Base-by-base conservation (phyloP, 116 monocot species). In the Iris pallida region DNA sequence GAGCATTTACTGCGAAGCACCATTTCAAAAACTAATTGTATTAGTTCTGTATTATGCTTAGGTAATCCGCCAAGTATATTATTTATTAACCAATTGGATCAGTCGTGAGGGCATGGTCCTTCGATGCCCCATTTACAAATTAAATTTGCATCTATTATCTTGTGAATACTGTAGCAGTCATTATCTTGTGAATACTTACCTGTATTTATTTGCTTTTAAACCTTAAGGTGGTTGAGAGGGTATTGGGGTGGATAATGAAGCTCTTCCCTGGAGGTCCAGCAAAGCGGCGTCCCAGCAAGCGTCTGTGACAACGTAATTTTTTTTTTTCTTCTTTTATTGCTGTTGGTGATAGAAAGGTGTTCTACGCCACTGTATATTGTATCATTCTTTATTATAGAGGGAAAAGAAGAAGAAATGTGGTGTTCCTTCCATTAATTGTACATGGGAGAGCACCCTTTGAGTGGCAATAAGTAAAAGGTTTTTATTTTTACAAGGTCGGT, bases 171-270 rank as follows among this genome's bases (percentile, higher is more conserved):
- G 30, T 30, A 30, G 3, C 3, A n/a, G 30, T 30, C 30, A 30
- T 30, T 30, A n/a, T 30, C 30, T 30, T n/a, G n/a, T n/a, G n/a
- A 30, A 30, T 30, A 30, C 3, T 30, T 30, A 30, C 30, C 30
- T 30, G 30, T 30, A 30, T 30, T 30, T 30, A 30, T 30, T 30
- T 30, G 30, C 30, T 30, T 0, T 30, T 30, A 30, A 30, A 30
- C 30, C 30, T 30, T 57, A 30, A 97, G 97, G 97, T 97, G 7
- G 97, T 97, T 7, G 97, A 97, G 71, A 90, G 90, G 68, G 97
- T 87, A 8, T 69, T 92, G 70, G 83, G 90, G 51, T 97, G 97
- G 97, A 97, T 97, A 77, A 85, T 97, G 87, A 97, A 88, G 73
- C 81, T 97, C 45, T 97, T 97, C 51, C 97, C 97, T 17, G 87